These are phyloP conservation scores for Penicillium angulare DNA, from an alignment of 495 filamentous ascomycete genomes.

Conservation along the genomic window DNA sequence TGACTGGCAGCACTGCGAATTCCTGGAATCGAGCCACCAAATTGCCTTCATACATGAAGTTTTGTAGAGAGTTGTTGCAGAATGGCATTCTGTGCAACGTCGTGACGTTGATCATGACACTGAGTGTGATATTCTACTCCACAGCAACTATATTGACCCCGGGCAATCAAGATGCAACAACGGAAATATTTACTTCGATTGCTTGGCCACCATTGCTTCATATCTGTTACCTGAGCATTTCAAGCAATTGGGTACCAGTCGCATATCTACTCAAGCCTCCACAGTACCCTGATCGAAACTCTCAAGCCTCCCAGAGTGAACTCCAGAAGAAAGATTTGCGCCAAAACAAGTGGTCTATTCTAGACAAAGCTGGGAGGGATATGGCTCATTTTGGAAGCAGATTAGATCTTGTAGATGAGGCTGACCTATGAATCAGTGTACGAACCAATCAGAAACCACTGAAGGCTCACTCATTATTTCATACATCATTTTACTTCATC, in stretches of 20 bases:
- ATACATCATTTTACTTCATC: no score
- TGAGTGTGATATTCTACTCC: constrained; percentile 12
- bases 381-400: not conserved
- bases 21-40: constrained; percentile 19
- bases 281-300: constrained; percentile 4
- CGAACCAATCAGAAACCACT: no score
- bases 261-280: constrained; percentile 28
- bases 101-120: constrained; percentile 12
- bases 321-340: no score
- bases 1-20: constrained; percentile 37
- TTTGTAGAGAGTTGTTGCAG: constrained; percentile 18
- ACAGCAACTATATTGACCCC: not conserved
- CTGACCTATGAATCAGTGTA: not conserved
- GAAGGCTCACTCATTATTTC: no score
- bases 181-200: constrained; percentile 16
- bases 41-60: constrained; percentile 7
- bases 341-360: not conserved
- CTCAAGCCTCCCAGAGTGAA: not conserved
- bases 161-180: not conserved
- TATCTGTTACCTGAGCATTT: constrained; percentile 21
- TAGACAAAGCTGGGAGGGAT: not conserved
- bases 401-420: not conserved
- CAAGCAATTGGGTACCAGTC: constrained; percentile 27
- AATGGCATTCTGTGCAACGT: constrained; percentile 26
- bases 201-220: constrained; percentile 33